These are phyloP conservation scores for Cornus controversa DNA, from an alignment of 148 eudicot species.

Conservation along the genomic window DNA sequence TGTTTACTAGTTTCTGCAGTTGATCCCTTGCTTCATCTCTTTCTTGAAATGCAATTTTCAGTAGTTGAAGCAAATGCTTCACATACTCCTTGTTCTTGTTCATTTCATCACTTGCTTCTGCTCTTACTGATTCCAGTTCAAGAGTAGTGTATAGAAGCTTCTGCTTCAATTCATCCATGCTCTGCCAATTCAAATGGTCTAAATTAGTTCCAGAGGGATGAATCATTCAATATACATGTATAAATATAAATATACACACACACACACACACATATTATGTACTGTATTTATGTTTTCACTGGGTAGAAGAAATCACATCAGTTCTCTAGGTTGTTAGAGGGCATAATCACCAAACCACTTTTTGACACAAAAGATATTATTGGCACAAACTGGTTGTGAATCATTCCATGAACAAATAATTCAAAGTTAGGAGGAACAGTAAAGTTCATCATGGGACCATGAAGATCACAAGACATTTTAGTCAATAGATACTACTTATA, in stretches of 20 bases:
- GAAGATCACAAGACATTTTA: neutral
- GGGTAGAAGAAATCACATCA: neutral
- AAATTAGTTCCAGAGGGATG: neutral
- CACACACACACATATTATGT: no score
- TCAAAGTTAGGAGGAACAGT: constrained; percentile 2
- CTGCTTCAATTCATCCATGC: constrained; percentile 46
- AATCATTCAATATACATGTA: neutral
- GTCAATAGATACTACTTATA: neutral
- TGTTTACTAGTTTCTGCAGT: constrained; percentile 33
- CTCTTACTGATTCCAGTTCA: constrained; percentile 43
- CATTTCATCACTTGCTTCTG: constrained; percentile 40
- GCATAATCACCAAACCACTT: neutral
- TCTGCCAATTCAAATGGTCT: constrained; percentile 21
- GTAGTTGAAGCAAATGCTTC: constrained; percentile 34
- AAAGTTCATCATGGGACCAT: neutral
- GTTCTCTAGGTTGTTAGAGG: neutral
- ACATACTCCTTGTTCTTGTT: constrained; percentile 39
- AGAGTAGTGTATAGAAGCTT: constrained; percentile 45
- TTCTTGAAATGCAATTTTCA: constrained; percentile 43
- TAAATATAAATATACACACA: no score
- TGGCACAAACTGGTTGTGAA: neutral
- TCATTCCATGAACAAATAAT: neutral
- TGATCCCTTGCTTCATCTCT: constrained; percentile 63
- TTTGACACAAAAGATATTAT: neutral
- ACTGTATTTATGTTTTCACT: no score